phyloP scores from a whole-genome alignment of 164 flowering plant genomes.

The Chimonanthus salicifolius region DNA sequence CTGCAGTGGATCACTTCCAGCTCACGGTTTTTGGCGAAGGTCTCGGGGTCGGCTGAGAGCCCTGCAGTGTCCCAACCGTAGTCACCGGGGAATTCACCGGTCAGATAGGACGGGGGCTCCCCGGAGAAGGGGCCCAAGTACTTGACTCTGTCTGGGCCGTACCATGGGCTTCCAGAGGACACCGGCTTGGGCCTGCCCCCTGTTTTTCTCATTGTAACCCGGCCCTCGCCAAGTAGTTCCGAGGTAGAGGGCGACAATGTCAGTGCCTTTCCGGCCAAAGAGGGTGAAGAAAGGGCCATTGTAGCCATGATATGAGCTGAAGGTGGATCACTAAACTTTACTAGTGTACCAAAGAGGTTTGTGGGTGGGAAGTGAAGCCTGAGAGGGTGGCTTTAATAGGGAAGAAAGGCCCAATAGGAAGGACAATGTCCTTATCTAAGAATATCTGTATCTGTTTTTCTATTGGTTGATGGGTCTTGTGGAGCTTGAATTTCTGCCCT shows the following conservation, averaged over 20 bases:
- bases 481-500: not conserved
- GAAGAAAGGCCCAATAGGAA: not conserved
- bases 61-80: conserved; percentile 20
- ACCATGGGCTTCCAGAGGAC: conserved; percentile 19
- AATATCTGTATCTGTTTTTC: not conserved
- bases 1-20: conserved; percentile 17
- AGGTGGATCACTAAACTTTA: not conserved
- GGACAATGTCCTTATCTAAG: not conserved
- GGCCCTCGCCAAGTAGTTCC: conserved; percentile 10
- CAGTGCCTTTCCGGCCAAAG: conserved; percentile 12
- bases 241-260: conserved; percentile 6
- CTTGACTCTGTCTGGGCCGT: conserved; percentile 18
- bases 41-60: conserved; percentile 20
- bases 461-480: not conserved
- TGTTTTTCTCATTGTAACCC: conserved; percentile 14
- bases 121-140: conserved; percentile 18
- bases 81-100: conserved; percentile 15
- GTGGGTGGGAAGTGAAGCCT: not conserved
- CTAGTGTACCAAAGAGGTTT: not conserved
- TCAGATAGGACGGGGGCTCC: conserved; percentile 13
- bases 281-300: conserved; percentile 16
- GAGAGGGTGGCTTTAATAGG: not conserved
- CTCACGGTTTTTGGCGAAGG: conserved; percentile 21
- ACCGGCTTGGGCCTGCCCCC: conserved; percentile 9
- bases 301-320: conserved; percentile 8